A percentile compares a stretch with the other conserved stretches of the same genome.
phyloP scores from a whole-genome alignment of 371 early-diverging fungal species.

The Mucor lusitanicus region DNA sequence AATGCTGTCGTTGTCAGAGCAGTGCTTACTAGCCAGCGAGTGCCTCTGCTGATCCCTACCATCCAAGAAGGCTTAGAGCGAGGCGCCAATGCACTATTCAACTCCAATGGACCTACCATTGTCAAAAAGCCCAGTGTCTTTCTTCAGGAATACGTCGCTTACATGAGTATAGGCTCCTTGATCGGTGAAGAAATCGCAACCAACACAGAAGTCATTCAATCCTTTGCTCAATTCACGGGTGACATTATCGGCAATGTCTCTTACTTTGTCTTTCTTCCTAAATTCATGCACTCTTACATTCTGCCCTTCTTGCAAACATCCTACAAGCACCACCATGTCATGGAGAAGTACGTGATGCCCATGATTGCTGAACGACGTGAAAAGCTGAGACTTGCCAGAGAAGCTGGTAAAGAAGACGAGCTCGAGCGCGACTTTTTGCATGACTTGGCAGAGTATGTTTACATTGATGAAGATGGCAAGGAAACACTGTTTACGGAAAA shows the following conservation, averaged over 20 bases:
- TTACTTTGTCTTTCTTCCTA: constrained; percentile 23
- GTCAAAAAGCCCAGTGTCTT: constrained; percentile 19
- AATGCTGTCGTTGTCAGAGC: constrained; percentile 32
- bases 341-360: constrained; percentile 29
- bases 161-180: constrained; percentile 41
- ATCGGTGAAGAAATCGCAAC: constrained; percentile 31
- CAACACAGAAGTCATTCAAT: constrained; percentile 28
- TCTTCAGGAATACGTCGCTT: constrained; percentile 37
- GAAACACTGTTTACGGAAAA: constrained; percentile 2
- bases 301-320: constrained; percentile 31
- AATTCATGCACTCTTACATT: constrained; percentile 23
- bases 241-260: constrained; percentile 34
- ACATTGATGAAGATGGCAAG: constrained; percentile 20
- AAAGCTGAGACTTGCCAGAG: constrained; percentile 4
- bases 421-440: constrained; percentile 24
- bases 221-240: constrained; percentile 41
- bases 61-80: constrained; percentile 26
- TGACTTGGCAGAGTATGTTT: constrained; percentile 23
- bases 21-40: constrained; percentile 17
- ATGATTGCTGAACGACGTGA: constrained; percentile 22
- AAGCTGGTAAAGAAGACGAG: constrained; percentile 5
- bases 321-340: constrained; percentile 24
- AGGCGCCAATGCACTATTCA: constrained; percentile 17
- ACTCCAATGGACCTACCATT: constrained; percentile 3
- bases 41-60: constrained; percentile 18